Evolutionary conservation across 345 rosid species (phyloP), one percentile per base, ranked within the genome.

Genomic region (Gossypium herbaceum): DNA sequence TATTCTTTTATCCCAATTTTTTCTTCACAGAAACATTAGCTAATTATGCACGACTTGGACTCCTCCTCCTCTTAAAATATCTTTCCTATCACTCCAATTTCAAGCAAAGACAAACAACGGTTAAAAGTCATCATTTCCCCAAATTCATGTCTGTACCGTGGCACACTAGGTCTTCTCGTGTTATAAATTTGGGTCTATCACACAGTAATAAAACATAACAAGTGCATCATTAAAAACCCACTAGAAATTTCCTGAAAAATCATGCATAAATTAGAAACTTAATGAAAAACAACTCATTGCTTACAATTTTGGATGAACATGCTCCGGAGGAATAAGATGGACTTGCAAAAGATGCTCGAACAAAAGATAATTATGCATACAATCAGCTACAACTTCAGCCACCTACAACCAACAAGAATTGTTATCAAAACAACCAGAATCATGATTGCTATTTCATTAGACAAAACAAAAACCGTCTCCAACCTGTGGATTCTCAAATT

Each of bases 351-450:
- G 81, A 80, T 90, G 94, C 87, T 95, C 98, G 50, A 88, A 87
- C 85, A 95, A 80, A 76, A 93, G 82, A 80, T 95, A 91, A 69
- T 91, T 81, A 81, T 91, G 85, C 99, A 95, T 93, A 43, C 89
- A 86, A 63, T 90, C 98, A 39, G 99, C 97, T 17, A 94, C 99
- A 66, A 95, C 88, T 66, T 88, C 94, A 0, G 98, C 98, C 73
- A 93, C 98, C 97, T 95, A 78, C 76, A 85, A 16, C 73, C 17
- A 79, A 73, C 39, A n/a, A 27, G 50, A 74, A n/a, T 3, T 19
- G 19, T 17, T 8, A 12, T 82, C 59, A 84, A 34, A 73, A 73
- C 0, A 69, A 72, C 75, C 9, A 43, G 24, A 57, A 45, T 16
- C 64, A 62, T 44, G 20, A 60, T 11, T 57, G 8, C 25, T 7